Conservation (phyloP, 2,329 filamentous ascomycete genomes). For the Fusarium brachygibbosum region DNA sequence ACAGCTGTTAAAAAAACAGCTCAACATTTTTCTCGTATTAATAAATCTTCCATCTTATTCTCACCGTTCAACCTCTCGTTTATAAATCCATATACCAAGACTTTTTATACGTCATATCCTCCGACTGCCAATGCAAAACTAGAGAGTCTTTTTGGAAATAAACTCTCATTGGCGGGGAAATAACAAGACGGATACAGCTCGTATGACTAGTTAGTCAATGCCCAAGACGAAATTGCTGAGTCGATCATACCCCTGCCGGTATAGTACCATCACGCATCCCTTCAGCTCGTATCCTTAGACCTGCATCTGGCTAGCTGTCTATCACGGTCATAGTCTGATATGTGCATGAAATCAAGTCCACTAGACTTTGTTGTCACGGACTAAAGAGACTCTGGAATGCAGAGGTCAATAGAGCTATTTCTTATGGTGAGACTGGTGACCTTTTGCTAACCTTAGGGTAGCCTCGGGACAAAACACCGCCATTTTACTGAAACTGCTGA, state of each 20-base stretch:
- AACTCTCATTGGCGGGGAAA: not conserved
- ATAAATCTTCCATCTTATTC: not conserved
- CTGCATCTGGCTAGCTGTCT: not conserved
- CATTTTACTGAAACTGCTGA: not conserved
- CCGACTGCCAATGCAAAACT: not conserved
- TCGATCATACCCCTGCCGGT: constrained; percentile 5
- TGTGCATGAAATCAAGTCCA: not conserved
- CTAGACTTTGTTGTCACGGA: not conserved
- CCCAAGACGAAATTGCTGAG: not conserved
- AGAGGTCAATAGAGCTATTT: not conserved
- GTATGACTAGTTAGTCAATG: not conserved
- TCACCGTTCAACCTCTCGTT: not conserved
- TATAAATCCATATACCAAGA: not conserved
- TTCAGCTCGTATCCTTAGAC: constrained; percentile 22
- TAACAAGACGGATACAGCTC: not conserved
- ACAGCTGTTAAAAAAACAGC: not conserved
- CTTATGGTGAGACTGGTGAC: not conserved
- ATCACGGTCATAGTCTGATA: not conserved
- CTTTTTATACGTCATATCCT: constrained; percentile 13
- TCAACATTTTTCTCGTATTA: constrained; percentile 11
- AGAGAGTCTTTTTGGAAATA: not conserved
- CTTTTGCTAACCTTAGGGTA: not conserved
- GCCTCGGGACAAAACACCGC: not conserved
- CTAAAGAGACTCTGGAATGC: not conserved
- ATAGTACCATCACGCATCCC: not conserved